Conservation (phyloP, 1,284 basidiomycete genomes). For the Ustilago shanxiensis region DNA sequence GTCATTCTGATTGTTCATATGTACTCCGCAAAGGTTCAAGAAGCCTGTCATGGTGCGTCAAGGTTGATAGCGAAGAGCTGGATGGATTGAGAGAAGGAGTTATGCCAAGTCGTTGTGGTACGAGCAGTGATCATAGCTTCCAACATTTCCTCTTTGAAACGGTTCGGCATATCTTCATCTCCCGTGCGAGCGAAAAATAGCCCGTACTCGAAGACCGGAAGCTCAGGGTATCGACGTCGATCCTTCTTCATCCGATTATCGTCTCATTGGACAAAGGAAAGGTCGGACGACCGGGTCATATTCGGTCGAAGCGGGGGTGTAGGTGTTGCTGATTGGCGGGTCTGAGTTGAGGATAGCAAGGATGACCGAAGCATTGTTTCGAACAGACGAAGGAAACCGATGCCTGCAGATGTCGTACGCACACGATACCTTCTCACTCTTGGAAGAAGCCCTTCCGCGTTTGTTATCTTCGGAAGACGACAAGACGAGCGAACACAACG, state of each 20-base stretch:
- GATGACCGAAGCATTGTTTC: slow-evolving; percentile 4
- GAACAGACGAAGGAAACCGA: neutral
- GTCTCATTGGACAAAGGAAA: slow-evolving; percentile 1
- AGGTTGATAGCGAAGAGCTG: neutral
- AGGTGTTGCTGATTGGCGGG: neutral
- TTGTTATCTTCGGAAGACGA: neutral
- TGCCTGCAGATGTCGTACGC: neutral
- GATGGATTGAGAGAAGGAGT: neutral
- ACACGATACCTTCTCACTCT: neutral
- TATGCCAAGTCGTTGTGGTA: neutral
- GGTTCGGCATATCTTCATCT: neutral
- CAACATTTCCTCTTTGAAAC: neutral
- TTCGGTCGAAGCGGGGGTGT: neutral
- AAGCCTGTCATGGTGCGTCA: neutral
- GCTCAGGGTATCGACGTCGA: neutral
- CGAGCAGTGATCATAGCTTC: neutral
- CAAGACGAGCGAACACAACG: neutral
- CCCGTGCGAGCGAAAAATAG: neutral
- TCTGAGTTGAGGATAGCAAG: neutral
- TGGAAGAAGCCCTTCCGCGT: neutral
- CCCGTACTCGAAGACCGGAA: neutral
- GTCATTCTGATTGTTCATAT: slow-evolving; percentile 4
- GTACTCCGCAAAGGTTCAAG: slow-evolving; percentile 1
- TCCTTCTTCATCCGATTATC: neutral
- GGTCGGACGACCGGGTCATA: neutral